These are phyloP conservation scores for Aspergillus leporis DNA, from an alignment of 495 filamentous ascomycete genomes.

Conservation along the genomic window DNA sequence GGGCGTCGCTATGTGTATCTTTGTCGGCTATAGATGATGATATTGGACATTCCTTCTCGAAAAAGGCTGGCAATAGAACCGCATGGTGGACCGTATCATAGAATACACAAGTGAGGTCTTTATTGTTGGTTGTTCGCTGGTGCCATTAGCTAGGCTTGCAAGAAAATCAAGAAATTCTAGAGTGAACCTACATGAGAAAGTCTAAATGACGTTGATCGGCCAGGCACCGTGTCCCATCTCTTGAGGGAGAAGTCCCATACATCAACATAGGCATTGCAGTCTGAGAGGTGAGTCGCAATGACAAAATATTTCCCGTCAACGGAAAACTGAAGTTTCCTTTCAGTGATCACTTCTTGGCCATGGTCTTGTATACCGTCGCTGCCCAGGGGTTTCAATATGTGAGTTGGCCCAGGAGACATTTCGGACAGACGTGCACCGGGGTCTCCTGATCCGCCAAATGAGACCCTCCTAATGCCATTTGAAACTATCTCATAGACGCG, in stretches of 20 bases:
- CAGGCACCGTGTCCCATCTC: slow-evolving; percentile 20
- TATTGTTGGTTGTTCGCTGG: slow-evolving; percentile 25
- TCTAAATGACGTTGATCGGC: slow-evolving; percentile 22
- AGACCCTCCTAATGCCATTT: slow-evolving; percentile 18
- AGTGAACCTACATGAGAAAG: slow-evolving; percentile 23
- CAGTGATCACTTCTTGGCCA: slow-evolving; percentile 14
- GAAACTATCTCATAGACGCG: slow-evolving; percentile 23
- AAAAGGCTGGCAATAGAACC: slow-evolving; percentile 25
- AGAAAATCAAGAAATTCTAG: neutral
- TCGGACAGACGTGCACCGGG: slow-evolving; percentile 7
- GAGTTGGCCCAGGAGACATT: neutral
- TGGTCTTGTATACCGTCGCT: slow-evolving; percentile 4
- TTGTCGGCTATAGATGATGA: slow-evolving; percentile 18
- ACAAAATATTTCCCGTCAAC: slow-evolving; percentile 23
- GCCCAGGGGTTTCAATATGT: neutral
- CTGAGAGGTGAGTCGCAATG: slow-evolving; percentile 24
- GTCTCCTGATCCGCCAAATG: slow-evolving; percentile 13
- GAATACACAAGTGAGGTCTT: slow-evolving; percentile 24
- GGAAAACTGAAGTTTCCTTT: slow-evolving; percentile 26
- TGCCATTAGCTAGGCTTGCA: neutral
- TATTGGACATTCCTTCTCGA: slow-evolving; percentile 25
- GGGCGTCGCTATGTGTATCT: slow-evolving; percentile 13
- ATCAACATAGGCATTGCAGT: slow-evolving; percentile 23
- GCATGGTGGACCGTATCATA: slow-evolving; percentile 24
- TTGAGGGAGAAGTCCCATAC: slow-evolving; percentile 26